Conservation (phyloP, 352 stramenopile genomes). For the Phytopythium litorale region DNA sequence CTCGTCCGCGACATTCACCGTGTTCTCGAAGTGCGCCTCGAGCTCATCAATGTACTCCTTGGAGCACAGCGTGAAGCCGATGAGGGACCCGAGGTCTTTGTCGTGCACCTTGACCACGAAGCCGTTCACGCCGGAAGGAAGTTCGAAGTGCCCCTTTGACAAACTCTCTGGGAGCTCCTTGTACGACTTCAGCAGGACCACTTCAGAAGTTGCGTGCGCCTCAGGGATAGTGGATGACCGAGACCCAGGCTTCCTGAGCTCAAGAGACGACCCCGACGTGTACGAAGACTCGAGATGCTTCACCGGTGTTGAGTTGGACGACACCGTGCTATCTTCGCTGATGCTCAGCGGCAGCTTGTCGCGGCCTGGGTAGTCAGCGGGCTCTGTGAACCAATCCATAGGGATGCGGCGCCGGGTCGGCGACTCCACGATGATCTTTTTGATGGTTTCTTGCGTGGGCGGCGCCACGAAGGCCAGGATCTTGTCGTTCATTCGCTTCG, state of each 20-base stretch:
- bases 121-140: conserved; percentile 65
- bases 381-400: conserved; percentile 72
- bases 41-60: conserved; percentile 67
- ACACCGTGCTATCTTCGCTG: conserved; percentile 31
- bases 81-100: conserved; percentile 78
- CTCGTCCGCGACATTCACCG: conserved; percentile 49
- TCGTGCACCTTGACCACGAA: conserved; percentile 81
- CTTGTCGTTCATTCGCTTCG: conserved; percentile 47
- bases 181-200: conserved; percentile 54
- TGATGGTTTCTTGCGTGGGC: conserved; percentile 64
- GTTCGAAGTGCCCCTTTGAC: conserved; percentile 66
- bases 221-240: conserved; percentile 31
- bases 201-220: conserved; percentile 24
- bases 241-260: conserved; percentile 34
- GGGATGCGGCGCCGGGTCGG: conserved; percentile 66
- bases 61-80: conserved; percentile 77
- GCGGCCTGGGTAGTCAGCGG: conserved; percentile 6
- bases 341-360: conserved; percentile 16
- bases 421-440: conserved; percentile 69
- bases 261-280: conserved; percentile 39
- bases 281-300: conserved; percentile 32
- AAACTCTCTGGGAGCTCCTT: conserved; percentile 38
- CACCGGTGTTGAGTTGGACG: conserved; percentile 31
- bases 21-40: conserved; percentile 52
- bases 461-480: conserved; percentile 59